phyloP scores from a whole-genome alignment of 257 asterid species.

The Ehretia macrophylla region DNA sequence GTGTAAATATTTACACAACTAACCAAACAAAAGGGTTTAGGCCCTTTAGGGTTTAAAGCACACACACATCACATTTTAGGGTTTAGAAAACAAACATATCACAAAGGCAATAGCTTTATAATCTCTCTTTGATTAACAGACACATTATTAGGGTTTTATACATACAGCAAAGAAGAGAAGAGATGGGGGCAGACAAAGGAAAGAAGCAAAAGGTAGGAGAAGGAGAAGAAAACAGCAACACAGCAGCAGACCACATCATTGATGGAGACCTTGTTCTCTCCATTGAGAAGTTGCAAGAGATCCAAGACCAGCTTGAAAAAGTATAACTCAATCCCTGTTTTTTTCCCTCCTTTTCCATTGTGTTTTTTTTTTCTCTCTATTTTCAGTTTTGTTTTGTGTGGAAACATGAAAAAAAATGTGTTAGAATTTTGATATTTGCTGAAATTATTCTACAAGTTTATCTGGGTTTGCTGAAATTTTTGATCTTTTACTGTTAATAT shows the following conservation, averaged over 20 bases:
- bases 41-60: no score
- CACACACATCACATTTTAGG: no score
- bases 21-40: no score
- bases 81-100: no score
- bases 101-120: no score
- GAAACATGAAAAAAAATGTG: no score
- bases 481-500: neutral
- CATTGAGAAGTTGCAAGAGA: slow-evolving; percentile 71
- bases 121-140: no score
- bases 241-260: slow-evolving; percentile 10
- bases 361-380: neutral
- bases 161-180: neutral
- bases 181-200: slow-evolving; percentile 41
- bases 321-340: slow-evolving; percentile 18
- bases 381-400: no score
- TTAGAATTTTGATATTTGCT: neutral
- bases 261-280: slow-evolving; percentile 59
- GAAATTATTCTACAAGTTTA: neutral
- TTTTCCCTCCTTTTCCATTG: neutral
- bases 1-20: no score
- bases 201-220: slow-evolving; percentile 5
- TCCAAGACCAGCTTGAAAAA: slow-evolving; percentile 84
- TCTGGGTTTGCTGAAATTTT: neutral
- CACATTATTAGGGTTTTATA: no score
- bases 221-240: slow-evolving; percentile 34